Conservation (phyloP, 176 grass and related monocot species). For the Olyra latifolia region DNA sequence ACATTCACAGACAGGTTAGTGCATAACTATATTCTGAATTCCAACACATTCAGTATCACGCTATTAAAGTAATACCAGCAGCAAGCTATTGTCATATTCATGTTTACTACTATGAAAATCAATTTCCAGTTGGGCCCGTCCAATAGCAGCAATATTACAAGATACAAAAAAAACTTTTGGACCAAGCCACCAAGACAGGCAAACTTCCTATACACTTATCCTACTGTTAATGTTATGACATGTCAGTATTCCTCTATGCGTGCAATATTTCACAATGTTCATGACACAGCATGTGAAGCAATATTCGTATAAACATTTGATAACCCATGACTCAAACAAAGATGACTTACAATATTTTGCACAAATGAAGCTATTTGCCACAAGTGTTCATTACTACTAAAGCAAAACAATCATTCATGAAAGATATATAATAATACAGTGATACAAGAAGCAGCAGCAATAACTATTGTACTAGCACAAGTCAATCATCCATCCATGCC, state of each 20-base stretch:
- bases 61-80: background rate
- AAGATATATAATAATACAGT: conserved; percentile 17
- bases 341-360: background rate
- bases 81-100: background rate
- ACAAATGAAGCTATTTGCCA: background rate
- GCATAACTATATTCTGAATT: background rate
- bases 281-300: background rate
- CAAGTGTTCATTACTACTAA: background rate
- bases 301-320: background rate
- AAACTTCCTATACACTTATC: background rate
- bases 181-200: background rate
- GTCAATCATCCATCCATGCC: background rate
- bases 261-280: background rate
- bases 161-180: background rate
- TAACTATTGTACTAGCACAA: background rate
- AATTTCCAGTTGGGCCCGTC: background rate
- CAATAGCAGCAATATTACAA: background rate
- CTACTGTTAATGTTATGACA: background rate
- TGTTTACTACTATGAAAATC: background rate
- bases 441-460: conserved; percentile 1
- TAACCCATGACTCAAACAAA: background rate
- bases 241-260: background rate
- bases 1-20: background rate
- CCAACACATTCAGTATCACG: too few relatives aligned
- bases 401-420: background rate